Conservation (phyloP, 2,329 filamentous ascomycete species). For the Geoglossum cookeanum region DNA sequence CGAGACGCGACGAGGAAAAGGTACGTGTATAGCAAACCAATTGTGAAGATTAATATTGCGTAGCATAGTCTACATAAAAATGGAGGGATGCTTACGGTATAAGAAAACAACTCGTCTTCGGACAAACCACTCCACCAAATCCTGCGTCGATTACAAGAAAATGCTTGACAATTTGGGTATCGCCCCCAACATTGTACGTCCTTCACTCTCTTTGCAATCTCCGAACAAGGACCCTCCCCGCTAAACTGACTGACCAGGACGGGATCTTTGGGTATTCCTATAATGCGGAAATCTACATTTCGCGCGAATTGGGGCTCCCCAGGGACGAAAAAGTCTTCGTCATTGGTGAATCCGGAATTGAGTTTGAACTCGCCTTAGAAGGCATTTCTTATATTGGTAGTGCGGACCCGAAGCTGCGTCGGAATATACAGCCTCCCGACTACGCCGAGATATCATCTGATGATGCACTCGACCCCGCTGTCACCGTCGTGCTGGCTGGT, state of each 20-base stretch:
- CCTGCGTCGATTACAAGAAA: slow-evolving; percentile 75
- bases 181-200: slow-evolving; percentile 37
- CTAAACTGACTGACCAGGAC: slow-evolving; percentile 31
- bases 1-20: slow-evolving; percentile 61
- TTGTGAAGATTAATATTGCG: background rate
- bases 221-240: background rate
- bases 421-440: slow-evolving; percentile 65
- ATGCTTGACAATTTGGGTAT: slow-evolving; percentile 75
- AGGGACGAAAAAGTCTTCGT: slow-evolving; percentile 88
- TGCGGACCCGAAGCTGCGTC: slow-evolving; percentile 58
- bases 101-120: slow-evolving; percentile 89
- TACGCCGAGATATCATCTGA: slow-evolving; percentile 54
- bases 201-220: background rate
- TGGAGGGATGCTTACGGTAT: background rate
- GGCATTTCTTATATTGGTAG: slow-evolving; percentile 67
- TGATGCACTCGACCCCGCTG: slow-evolving; percentile 67
- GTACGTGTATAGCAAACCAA: slow-evolving; percentile 24
- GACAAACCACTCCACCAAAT: slow-evolving; percentile 98
- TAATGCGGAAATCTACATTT: slow-evolving; percentile 88
- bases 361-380: slow-evolving; percentile 69
- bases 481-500: slow-evolving; percentile 74
- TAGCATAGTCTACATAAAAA: too few species aligned
- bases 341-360: slow-evolving; percentile 77
- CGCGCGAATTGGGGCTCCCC: slow-evolving; percentile 64
- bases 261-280: slow-evolving; percentile 95